These are phyloP conservation scores for Aspergillus tamarii DNA, from an alignment of 2,329 filamentous ascomycete species.

Conservation along the genomic window DNA sequence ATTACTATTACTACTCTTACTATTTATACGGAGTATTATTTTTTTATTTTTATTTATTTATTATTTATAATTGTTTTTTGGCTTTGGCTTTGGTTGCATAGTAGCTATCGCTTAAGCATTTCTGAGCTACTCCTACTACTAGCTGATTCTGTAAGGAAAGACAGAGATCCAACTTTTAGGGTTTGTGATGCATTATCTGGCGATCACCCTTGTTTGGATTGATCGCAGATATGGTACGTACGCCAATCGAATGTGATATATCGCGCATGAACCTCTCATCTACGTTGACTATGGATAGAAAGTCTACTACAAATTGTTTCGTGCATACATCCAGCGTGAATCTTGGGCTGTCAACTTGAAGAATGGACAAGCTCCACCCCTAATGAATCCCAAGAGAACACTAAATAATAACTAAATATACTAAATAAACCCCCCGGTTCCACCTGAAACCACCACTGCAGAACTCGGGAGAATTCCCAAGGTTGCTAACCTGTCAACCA, in stretches of 20 bases:
- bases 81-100: too few species aligned
- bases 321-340: not conserved
- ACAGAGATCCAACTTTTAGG: not conserved
- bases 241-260: not conserved
- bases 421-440: not conserved
- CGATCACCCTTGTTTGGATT: not conserved
- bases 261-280: not conserved
- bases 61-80: too few species aligned
- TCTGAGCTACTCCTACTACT: too few species aligned
- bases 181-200: not conserved
- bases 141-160: too few species aligned
- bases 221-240: not conserved
- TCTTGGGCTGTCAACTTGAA: too few species aligned
- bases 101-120: not conserved
- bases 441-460: not conserved
- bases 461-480: not conserved
- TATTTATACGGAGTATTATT: not conserved
- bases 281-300: not conserved
- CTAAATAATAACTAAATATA: too few species aligned
- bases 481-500: not conserved
- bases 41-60: too few species aligned
- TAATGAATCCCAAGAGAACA: not conserved
- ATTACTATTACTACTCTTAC: not conserved
- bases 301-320: not conserved
- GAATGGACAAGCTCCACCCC: not conserved